Evolutionary conservation across 331 rosid species (phyloP).

Genomic region (Arachis monticola): DNA sequence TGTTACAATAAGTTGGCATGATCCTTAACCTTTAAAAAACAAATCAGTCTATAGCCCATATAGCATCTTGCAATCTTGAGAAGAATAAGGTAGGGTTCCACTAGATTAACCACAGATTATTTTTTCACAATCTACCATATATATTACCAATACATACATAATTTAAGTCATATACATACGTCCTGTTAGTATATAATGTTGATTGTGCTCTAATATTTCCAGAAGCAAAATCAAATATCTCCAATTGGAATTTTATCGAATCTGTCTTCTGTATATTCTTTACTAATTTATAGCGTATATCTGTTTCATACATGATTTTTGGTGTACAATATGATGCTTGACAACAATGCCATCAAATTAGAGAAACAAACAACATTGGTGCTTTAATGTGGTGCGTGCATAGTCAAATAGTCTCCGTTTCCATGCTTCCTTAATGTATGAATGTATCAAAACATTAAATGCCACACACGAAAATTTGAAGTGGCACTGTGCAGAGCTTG

Average conservation of each 20-base stretch:
- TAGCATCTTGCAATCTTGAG: too few species aligned
- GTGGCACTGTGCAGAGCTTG: conserved; percentile 21
- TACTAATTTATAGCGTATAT: conserved; percentile 23
- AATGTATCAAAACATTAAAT: conserved; percentile 20
- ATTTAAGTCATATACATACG: too few species aligned
- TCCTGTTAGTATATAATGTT: background rate
- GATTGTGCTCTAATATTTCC: background rate
- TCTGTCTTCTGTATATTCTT: conserved; percentile 33
- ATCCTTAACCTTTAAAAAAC: too few species aligned
- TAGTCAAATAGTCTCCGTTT: conserved; percentile 16
- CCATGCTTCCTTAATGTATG: conserved; percentile 18
- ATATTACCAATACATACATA: background rate
- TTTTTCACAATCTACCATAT: background rate
- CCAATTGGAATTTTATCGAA: background rate
- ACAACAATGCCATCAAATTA: conserved; percentile 10
- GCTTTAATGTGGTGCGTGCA: background rate
- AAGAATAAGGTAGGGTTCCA: too few species aligned
- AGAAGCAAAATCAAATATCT: conserved; percentile 18
- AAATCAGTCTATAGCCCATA: too few species aligned
- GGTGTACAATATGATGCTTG: conserved; percentile 36
- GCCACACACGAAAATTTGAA: conserved; percentile 21
- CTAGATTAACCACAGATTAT: background rate
- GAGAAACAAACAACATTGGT: conserved; percentile 17
- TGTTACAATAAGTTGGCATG: too few species aligned
- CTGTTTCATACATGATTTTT: conserved; percentile 18